These are phyloP conservation scores for Dryas octopetala DNA, from an alignment of 306 rosid genomes.

Conservation along the genomic window DNA sequence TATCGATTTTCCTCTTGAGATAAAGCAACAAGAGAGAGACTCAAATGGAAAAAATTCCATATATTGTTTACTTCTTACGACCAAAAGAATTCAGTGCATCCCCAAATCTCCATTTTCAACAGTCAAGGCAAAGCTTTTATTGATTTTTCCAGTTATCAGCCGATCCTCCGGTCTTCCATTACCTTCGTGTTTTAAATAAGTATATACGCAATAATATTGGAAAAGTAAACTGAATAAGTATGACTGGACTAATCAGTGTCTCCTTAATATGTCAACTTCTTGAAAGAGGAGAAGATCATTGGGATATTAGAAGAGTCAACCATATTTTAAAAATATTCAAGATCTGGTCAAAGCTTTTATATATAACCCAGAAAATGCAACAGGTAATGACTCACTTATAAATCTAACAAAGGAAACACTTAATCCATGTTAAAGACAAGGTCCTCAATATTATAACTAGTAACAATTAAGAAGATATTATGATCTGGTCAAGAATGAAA, in stretches of 20 bases:
- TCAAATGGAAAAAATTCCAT: neutral
- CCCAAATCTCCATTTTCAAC: neutral
- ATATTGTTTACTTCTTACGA: neutral
- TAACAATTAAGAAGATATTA: slow-evolving; percentile 16
- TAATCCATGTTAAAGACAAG: neutral
- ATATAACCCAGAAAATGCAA: neutral
- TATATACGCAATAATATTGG: neutral
- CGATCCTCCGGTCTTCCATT: neutral
- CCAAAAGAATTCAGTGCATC: neutral
- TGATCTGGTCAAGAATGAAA: slow-evolving; percentile 24
- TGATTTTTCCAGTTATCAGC: neutral
- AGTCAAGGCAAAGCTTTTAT: neutral
- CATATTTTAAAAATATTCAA: neutral
- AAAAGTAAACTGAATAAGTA: neutral
- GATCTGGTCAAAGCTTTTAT: neutral
- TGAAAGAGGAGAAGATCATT: neutral
- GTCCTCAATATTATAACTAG: slow-evolving; percentile 14
- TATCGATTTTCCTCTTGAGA: neutral
- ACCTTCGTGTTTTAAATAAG: neutral
- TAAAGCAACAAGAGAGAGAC: neutral
- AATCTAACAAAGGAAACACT: neutral
- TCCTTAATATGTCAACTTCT: neutral
- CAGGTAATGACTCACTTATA: neutral
- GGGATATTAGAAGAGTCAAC: neutral
- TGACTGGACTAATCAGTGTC: neutral